Evolutionary conservation across 306 rosid genomes (phyloP).

Genomic region (Cucurbita pepo): DNA sequence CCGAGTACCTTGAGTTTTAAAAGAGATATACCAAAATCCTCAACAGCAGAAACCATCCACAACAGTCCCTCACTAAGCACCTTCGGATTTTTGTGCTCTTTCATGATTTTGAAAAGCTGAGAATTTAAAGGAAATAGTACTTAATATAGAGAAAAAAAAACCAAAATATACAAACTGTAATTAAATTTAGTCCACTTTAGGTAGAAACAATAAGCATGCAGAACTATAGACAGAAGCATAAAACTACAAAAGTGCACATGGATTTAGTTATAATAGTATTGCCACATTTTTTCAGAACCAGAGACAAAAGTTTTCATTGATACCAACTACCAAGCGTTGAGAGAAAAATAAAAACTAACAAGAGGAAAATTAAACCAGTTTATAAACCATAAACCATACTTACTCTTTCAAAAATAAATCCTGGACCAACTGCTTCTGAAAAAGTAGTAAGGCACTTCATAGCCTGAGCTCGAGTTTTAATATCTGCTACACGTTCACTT

Average conservation of each 20-base stretch:
- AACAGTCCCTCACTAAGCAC: conserved; percentile 90
- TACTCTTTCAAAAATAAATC: conserved; percentile 92
- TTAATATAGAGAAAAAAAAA: neutral
- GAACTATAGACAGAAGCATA: neutral
- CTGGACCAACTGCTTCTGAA: conserved; percentile 95
- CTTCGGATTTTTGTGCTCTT: conserved; percentile 98
- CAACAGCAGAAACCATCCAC: conserved; percentile 97
- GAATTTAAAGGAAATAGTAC: neutral
- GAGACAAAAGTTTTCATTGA: neutral
- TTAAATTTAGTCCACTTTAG: neutral
- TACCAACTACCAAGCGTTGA: no score
- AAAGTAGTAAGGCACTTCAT: conserved; percentile 88
- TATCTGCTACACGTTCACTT: conserved; percentile 97
- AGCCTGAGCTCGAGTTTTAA: conserved; percentile 82
- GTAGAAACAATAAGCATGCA: neutral
- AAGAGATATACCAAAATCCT: conserved; percentile 80
- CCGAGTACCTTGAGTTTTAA: conserved; percentile 73
- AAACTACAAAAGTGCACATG: neutral
- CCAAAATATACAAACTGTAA: neutral
- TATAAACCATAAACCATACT: conserved; percentile 8
- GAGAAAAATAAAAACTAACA: neutral
- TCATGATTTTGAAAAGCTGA: conserved; percentile 84
- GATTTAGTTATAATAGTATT: neutral
- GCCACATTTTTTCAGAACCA: neutral
- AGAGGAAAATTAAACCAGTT: neutral